Percentiles rank a stretch among this genome's conserved stretches.
phyloP scores from a whole-genome alignment of 805 yeast genomes.

The Monosporozyma siamensis region DNA sequence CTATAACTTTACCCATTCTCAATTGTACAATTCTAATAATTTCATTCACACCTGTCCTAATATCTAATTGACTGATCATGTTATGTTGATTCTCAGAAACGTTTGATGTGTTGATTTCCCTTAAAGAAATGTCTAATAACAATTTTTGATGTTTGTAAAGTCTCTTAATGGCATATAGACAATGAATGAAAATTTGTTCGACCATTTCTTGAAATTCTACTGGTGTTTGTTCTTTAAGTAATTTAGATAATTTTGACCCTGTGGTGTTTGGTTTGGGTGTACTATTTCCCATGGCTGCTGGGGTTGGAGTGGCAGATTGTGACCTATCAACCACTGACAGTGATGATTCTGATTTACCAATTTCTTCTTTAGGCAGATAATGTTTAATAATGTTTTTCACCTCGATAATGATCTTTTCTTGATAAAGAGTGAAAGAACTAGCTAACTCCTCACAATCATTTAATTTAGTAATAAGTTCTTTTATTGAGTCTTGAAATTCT shows the following conservation, averaged over 20 bases:
- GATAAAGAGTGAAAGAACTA: conserved; percentile 54
- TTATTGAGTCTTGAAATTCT: conserved; percentile 36
- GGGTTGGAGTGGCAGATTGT: conserved; percentile 1
- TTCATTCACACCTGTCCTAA: conserved; percentile 52
- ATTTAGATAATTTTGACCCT: conserved; percentile 34
- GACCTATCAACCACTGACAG: not conserved
- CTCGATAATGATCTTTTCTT: conserved; percentile 59
- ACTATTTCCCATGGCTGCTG: not conserved
- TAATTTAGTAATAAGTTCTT: conserved; percentile 44
- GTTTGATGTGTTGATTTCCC: conserved; percentile 27
- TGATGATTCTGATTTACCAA: not conserved
- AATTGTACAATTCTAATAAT: conserved; percentile 66
- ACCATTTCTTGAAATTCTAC: conserved; percentile 69
- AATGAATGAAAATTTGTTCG: conserved; percentile 45
- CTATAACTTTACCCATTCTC: conserved; percentile 67
- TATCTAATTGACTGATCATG: conserved; percentile 51
- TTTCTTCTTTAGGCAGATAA: conserved; percentile 46
- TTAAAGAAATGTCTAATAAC: conserved; percentile 59
- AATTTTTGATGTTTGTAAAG: conserved; percentile 71
- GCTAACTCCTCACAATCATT: conserved; percentile 52
- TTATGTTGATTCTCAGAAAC: conserved; percentile 25
- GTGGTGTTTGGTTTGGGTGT: conserved; percentile 15
- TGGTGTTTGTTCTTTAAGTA: conserved; percentile 59
- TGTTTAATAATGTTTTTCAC: conserved; percentile 61
- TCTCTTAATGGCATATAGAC: conserved; percentile 66